Conservation (phyloP, 768 basidiomycete species). For the Mycena galopus region DNA sequence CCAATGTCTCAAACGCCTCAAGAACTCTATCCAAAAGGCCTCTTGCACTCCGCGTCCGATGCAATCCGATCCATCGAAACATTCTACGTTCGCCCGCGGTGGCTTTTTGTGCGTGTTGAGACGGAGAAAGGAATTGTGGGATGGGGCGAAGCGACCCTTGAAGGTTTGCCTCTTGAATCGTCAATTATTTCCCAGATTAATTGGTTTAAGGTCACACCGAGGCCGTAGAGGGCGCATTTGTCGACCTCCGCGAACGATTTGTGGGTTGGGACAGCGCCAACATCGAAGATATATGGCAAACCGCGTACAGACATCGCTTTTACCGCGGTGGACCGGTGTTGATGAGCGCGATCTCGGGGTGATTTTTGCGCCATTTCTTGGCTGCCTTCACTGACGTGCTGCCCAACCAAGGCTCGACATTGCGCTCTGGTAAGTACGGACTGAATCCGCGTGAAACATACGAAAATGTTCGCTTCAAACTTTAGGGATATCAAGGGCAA, state of each 20-base stretch:
- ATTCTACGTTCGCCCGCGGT: slow-evolving; percentile 79
- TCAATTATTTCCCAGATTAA: background rate
- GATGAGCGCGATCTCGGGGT: slow-evolving; percentile 50
- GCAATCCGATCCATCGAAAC: slow-evolving; percentile 48
- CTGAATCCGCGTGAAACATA: no score
- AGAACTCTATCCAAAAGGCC: slow-evolving; percentile 2
- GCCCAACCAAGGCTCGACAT: slow-evolving; percentile 77
- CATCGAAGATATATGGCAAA: slow-evolving; percentile 82
- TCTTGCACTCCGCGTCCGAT: slow-evolving; percentile 9
- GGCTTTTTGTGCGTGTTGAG: slow-evolving; percentile 81
- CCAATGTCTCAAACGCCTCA: background rate
- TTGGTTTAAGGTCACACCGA: slow-evolving; percentile 68
- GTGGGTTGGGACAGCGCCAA: slow-evolving; percentile 71
- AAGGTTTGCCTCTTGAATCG: slow-evolving; percentile 41
- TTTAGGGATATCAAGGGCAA: slow-evolving; percentile 81
- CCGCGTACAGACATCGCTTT: slow-evolving; percentile 75
- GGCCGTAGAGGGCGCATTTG: slow-evolving; percentile 76
- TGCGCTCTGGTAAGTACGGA: slow-evolving; percentile 60
- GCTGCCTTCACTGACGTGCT: slow-evolving; percentile 54
- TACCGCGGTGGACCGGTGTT: slow-evolving; percentile 80
- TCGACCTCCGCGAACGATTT: slow-evolving; percentile 71
- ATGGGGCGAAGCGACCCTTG: slow-evolving; percentile 83
- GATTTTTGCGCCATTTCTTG: background rate
- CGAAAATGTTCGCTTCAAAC: no score
- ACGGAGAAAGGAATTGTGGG: slow-evolving; percentile 73